Base-by-base conservation (phyloP, 768 basidiomycete species). In the Hortiboletus campestris region DNA sequence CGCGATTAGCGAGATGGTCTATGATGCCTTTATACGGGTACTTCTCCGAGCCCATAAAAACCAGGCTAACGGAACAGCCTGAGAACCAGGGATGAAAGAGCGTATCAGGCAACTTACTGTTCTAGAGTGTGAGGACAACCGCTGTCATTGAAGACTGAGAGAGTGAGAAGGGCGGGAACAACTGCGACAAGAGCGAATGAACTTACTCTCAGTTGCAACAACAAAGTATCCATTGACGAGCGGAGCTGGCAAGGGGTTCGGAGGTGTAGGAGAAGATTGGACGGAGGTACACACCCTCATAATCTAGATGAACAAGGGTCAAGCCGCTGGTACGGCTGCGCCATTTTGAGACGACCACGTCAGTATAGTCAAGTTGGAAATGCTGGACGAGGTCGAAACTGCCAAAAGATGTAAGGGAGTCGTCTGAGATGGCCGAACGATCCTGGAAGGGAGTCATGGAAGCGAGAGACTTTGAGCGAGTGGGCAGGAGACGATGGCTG, bases 11-110 rank as follows among this genome's bases (percentile, higher is more conserved):
- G 20, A 99, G 79, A 53, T 91, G 86, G 74, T 98, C 96, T 51
- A 99, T 83, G 49, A 98, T 86, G 20, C 95, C 96, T 70, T 98
- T 98, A 79, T 91, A 92, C 0, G 96, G 95, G 67, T 94, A 98
- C 63, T 90, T 86, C 66, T 96, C 86, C 0, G 94, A 96, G 6
- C 97, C 97, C 81, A 98, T 89, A 69, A 98, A 98, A 31, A 98
- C 84, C 56, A 96, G 74, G 70, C 90, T 93, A 58, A 19, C 16
- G 10, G 19, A 43, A 32, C 32, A 52, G 46, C 29, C n/a, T 58
- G 29, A 41, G 59, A 51, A 57, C 46, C 6, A 36, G 3, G 29
- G 16, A 47, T 5, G 42, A 5, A 10, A 48, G 36, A 17, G 48
- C 20, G 17, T 22, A 32, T 36, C 36, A 35, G 35, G 34, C 32